Evolutionary conservation across 129 eudicot genomes (phyloP).

Genomic region (Tanacetum coccineum): DNA sequence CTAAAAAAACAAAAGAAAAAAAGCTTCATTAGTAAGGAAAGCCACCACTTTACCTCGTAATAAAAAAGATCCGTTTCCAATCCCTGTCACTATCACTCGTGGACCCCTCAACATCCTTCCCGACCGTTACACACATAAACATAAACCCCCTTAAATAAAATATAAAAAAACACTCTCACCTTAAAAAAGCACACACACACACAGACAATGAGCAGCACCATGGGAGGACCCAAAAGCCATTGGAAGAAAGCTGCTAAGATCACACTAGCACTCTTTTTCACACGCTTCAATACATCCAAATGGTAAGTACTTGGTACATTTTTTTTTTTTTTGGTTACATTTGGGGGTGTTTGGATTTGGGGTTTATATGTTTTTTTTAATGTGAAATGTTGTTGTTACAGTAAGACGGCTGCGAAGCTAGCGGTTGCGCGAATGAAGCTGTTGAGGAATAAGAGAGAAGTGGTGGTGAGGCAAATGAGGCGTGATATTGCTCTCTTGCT

Average conservation of each 20-base stretch:
- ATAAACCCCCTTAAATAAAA: background rate
- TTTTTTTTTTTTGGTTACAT: too few species aligned
- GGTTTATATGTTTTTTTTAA: background rate
- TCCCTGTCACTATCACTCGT: background rate
- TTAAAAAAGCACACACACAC: constrained; percentile 7
- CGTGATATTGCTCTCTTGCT: constrained; percentile 91
- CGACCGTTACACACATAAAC: constrained; percentile 46
- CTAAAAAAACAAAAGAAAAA: background rate
- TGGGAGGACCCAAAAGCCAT: constrained; percentile 33
- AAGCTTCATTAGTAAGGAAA: background rate
- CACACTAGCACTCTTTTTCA: constrained; percentile 49
- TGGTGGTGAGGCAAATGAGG: constrained; percentile 87
- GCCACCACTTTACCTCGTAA: background rate
- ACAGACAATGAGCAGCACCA: constrained; percentile 41
- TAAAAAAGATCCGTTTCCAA: constrained; percentile 19
- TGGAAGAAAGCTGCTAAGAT: constrained; percentile 65
- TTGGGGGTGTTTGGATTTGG: background rate
- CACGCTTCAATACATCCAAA: constrained; percentile 79
- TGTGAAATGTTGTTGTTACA: constrained; percentile 14
- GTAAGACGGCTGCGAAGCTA: constrained; percentile 87
- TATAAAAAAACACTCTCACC: constrained; percentile 14
- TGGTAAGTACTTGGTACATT: constrained; percentile 38
- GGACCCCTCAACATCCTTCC: constrained; percentile 22
- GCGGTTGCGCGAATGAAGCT: constrained; percentile 89
- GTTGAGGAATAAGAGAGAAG: constrained; percentile 82